phyloP scores from a whole-genome alignment of 1,139 yeast genomes.

The Blastobotrys persicus region DNA sequence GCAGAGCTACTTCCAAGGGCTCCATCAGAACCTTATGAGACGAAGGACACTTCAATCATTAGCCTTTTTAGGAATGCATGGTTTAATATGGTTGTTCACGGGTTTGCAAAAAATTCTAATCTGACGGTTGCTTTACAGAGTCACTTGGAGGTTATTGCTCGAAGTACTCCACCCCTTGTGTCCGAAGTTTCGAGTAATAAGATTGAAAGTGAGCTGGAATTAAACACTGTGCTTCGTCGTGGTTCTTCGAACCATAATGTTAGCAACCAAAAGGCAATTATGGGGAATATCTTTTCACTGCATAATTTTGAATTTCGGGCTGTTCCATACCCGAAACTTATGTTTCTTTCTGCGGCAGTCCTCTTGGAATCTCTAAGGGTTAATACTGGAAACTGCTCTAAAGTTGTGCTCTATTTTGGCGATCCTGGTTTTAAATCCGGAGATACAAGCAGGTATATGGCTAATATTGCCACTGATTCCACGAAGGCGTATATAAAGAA shows the following conservation, averaged over 20 bases:
- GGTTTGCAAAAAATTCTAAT: slow-evolving; percentile 64
- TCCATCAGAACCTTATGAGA: slow-evolving; percentile 43
- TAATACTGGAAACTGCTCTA: slow-evolving; percentile 76
- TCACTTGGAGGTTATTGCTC: slow-evolving; percentile 70
- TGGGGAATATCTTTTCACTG: slow-evolving; percentile 29
- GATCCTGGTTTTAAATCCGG: slow-evolving; percentile 79
- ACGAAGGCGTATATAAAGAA: slow-evolving; percentile 55
- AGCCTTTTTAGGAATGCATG: slow-evolving; percentile 80
- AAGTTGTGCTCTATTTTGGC: slow-evolving; percentile 69
- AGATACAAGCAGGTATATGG: slow-evolving; percentile 70
- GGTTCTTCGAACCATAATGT: slow-evolving; percentile 84
- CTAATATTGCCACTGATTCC: slow-evolving; percentile 60
- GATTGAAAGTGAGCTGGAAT: slow-evolving; percentile 86
- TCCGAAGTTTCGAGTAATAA: slow-evolving; percentile 82
- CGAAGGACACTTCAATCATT: slow-evolving; percentile 48
- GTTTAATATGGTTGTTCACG: slow-evolving; percentile 93
- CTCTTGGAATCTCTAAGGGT: slow-evolving; percentile 78
- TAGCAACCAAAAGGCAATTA: slow-evolving; percentile 65
- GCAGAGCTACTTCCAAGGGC: slow-evolving; percentile 69
- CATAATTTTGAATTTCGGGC: slow-evolving; percentile 43
- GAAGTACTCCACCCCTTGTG: slow-evolving; percentile 88
- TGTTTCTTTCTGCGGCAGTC: slow-evolving; percentile 83
- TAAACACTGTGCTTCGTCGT: slow-evolving; percentile 85
- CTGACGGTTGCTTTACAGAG: slow-evolving; percentile 47
- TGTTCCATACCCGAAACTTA: slow-evolving; percentile 73